phyloP scores from a whole-genome alignment of 768 basidiomycete species.

The Trametes maxima region DNA sequence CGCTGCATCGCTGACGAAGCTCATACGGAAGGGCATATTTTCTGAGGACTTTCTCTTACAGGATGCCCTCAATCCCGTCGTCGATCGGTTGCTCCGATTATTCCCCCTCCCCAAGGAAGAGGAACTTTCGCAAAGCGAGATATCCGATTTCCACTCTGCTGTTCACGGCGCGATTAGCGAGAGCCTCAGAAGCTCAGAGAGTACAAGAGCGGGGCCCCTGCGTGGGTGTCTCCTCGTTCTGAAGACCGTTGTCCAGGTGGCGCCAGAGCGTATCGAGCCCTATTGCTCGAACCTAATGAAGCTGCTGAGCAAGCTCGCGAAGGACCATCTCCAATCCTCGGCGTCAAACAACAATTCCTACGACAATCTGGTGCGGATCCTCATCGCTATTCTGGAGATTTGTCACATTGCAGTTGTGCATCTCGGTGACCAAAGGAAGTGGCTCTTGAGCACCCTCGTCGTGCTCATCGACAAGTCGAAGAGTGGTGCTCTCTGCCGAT shows the following conservation, averaged over 20 bases:
- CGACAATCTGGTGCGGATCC: constrained; percentile 62
- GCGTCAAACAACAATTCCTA: constrained; percentile 43
- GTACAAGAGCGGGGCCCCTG: constrained; percentile 42
- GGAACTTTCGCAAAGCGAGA: constrained; percentile 56
- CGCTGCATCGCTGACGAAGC: constrained; percentile 70
- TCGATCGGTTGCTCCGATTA: constrained; percentile 75
- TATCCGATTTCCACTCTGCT: constrained; percentile 77
- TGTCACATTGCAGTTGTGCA: constrained; percentile 78
- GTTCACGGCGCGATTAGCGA: constrained; percentile 76
- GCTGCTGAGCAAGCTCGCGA: constrained; percentile 80
- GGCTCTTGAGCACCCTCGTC: constrained; percentile 74
- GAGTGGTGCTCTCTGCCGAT: constrained; percentile 74
- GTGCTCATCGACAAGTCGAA: constrained; percentile 90
- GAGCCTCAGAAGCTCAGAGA: constrained; percentile 66
- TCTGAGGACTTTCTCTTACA: constrained; percentile 80
- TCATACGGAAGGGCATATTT: constrained; percentile 85
- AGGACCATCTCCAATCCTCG: constrained; percentile 77
- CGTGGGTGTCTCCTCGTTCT: constrained; percentile 87
- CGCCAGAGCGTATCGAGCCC: constrained; percentile 81
- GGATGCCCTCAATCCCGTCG: constrained; percentile 79
- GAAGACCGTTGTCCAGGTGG: constrained; percentile 77
- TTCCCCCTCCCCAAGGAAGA: constrained; percentile 81
- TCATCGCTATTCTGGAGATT: constrained; percentile 84
- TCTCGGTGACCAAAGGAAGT: constrained; percentile 85
- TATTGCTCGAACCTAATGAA: constrained; percentile 79